Evolutionary conservation across 1,284 basidiomycete species (phyloP).

Genomic region (Xanthoconium separans): DNA sequence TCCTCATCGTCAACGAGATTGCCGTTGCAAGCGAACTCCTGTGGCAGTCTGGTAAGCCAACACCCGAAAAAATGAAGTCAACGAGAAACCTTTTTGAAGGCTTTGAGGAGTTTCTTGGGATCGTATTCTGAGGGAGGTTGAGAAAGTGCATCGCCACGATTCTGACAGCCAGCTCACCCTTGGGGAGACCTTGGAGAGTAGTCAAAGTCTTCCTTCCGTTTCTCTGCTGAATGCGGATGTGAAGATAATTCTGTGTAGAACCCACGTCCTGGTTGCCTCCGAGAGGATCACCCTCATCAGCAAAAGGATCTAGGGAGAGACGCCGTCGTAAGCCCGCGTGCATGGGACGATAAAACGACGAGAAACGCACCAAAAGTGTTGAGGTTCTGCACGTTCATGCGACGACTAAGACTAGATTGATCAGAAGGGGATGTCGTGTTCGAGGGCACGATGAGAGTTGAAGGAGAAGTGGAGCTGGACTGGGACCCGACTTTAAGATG

Average conservation of each 20-base stretch:
- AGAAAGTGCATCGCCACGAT: constrained; percentile 12
- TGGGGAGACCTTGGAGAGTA: constrained; percentile 94
- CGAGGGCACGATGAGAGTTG: constrained; percentile 28
- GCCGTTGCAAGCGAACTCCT: constrained; percentile 99
- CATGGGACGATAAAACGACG: constrained; percentile 27
- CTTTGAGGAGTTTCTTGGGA: constrained; percentile 97
- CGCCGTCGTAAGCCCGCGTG: constrained; percentile 13
- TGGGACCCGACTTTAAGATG: constrained; percentile 23
- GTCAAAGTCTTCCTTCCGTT: constrained; percentile 99
- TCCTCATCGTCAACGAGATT: constrained; percentile 96
- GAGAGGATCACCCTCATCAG: constrained; percentile 85
- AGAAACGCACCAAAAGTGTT: constrained; percentile 66
- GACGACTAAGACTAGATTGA: constrained; percentile 49
- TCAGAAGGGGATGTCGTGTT: constrained; percentile 48
- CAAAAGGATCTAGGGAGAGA: constrained; percentile 79
- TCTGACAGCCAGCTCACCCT: constrained; percentile 54
- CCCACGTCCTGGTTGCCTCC: constrained; percentile 74
- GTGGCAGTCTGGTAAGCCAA: constrained; percentile 7
- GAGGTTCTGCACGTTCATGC: constrained; percentile 92
- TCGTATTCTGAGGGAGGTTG: constrained; percentile 77
- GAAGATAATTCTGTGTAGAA: constrained; percentile 85
- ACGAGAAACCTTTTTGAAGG: constrained; percentile 89
- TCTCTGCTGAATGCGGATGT: constrained; percentile 97
- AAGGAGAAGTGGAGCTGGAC: constrained; percentile 16
- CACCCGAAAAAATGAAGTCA: not conserved